Base-by-base conservation (phyloP, 164 flowering plant species). In the Platanus orientalis region DNA sequence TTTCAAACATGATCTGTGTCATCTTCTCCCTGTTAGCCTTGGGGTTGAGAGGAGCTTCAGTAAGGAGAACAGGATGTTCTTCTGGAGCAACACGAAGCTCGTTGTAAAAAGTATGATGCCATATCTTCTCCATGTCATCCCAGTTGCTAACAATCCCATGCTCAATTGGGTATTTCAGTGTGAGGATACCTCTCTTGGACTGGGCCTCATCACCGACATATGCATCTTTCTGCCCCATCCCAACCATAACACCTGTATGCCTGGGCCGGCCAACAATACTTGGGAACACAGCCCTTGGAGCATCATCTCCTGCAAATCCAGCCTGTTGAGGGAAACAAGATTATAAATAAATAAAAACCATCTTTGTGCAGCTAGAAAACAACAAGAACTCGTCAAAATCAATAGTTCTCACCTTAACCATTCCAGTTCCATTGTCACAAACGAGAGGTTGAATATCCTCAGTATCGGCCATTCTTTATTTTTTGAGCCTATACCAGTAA, bases 81-180 rank as follows among this genome's bases (percentile, higher is more conserved):
- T 86, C 92, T 0, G 89, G 90, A n/a, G 90, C 90, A 30, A 85
- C 90, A 57, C 82, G n/a, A n/a, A n/a, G n/a, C n/a, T n/a, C n/a
- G n/a, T n/a, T n/a, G n/a, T n/a, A n/a, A n/a, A n/a, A n/a, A n/a
- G n/a, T n/a, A n/a, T n/a, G n/a, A n/a, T n/a, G n/a, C n/a, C n/a
- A n/a, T n/a, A n/a, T n/a, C n/a, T 86, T 86, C 73, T 86, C 92
- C 92, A 86, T 86, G 64, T 86, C 92, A 69, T 86, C 92, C 92
- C 92, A 86, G 65, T 86, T 86, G 80, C 75, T 86, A 42, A 86
- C 92, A 59, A 86, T 86, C 29, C 92, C 89, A 63, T 86, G 92
- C 79, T 84, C 89, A 61, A 86, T 86, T 1, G 92, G 89, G 72
- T 84, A 86, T 63, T 84, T 84, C 69, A 86, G 58, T 13, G 92